Conservation (phyloP, 2,329 filamentous ascomycete genomes). For the Venturia nashicola region DNA sequence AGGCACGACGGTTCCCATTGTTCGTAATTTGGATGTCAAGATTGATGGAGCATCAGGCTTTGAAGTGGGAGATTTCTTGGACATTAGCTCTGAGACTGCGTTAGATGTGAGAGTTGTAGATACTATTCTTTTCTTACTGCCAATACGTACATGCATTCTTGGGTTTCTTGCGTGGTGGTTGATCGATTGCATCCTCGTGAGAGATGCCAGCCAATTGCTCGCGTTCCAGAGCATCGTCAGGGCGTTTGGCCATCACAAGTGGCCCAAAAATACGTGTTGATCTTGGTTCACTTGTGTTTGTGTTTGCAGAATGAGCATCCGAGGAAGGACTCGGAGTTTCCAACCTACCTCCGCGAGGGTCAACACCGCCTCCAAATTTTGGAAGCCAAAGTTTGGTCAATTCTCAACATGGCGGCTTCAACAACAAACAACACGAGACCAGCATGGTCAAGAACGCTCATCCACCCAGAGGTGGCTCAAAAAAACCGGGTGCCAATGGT, state of each 20-base stretch:
- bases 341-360: neutral
- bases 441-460: constrained; percentile 38
- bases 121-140: neutral
- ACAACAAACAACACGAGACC: neutral
- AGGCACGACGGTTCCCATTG: neutral
- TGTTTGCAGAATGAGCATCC: neutral
- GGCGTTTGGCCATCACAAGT: neutral
- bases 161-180: neutral
- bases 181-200: neutral
- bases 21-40: neutral
- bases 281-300: neutral
- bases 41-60: neutral
- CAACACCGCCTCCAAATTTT: neutral
- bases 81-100: constrained; percentile 1
- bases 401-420: neutral
- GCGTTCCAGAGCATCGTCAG: neutral
- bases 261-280: neutral
- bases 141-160: neutral
- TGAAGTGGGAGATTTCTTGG: neutral
- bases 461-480: constrained; percentile 29
- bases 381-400: neutral
- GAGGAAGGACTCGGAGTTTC: neutral
- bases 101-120: neutral
- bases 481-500: constrained; percentile 19
- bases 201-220: neutral